A percentile compares a stretch with the other conserved stretches of the same genome.
phyloP scores from a whole-genome alignment of 2,329 filamentous ascomycete species.

The Pestalotiopsis fici region DNA sequence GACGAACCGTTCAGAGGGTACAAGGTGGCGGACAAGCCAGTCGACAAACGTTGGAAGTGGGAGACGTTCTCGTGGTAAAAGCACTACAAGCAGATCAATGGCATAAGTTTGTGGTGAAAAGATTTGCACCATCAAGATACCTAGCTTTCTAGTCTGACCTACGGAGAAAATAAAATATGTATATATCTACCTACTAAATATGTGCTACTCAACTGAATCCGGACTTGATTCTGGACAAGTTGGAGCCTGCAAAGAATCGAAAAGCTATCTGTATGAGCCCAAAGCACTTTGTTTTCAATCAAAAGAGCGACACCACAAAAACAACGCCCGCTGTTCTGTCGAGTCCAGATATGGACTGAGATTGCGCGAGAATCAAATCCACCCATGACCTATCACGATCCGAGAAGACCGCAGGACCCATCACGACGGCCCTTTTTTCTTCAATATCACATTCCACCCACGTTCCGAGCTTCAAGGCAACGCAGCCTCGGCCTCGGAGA shows the following conservation, averaged over 20 bases:
- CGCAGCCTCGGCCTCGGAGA: constrained; percentile 52
- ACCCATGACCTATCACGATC: not conserved
- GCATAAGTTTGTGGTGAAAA: not conserved
- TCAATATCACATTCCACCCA: not conserved
- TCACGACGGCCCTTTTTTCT: no score
- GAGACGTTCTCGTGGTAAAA: not conserved
- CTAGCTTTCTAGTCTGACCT: not conserved
- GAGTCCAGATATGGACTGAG: no score
- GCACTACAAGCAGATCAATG: not conserved
- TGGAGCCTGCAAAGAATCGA: not conserved
- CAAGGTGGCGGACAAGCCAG: not conserved
- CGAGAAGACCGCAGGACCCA: not conserved
- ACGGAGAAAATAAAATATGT: not conserved
- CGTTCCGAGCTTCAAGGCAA: constrained; percentile 14
- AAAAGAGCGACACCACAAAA: not conserved
- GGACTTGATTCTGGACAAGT: not conserved
- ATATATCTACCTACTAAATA: not conserved
- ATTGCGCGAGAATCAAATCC: no score
- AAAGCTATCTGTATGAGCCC: not conserved
- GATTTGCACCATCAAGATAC: not conserved
- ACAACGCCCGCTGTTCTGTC: no score
- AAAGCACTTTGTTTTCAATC: not conserved
- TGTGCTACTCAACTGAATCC: not conserved
- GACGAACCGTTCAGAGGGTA: not conserved
- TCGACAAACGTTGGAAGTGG: not conserved